Evolutionary conservation across 805 yeast species (phyloP).

Genomic region (Cyberlindnera mississippiensis): DNA sequence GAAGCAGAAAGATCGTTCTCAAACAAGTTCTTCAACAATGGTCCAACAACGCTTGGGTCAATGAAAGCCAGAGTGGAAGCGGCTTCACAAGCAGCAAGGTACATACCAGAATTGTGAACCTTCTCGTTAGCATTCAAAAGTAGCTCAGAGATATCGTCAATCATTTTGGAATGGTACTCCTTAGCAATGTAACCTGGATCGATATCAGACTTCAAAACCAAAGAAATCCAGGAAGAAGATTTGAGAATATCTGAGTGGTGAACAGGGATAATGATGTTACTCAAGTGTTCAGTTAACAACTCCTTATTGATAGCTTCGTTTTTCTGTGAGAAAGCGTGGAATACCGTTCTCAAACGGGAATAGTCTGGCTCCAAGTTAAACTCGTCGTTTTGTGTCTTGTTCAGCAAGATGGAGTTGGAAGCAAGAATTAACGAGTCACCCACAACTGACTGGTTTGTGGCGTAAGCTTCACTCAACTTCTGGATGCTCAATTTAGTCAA

Average conservation of each 20-base stretch:
- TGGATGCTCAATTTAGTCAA: slow-evolving; percentile 13
- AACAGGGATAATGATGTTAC: slow-evolving; percentile 38
- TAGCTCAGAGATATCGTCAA: slow-evolving; percentile 20
- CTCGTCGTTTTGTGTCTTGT: slow-evolving; percentile 8
- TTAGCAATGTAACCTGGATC: slow-evolving; percentile 64
- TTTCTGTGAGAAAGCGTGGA: slow-evolving; percentile 35
- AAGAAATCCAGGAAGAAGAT: slow-evolving; percentile 70
- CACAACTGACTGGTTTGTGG: slow-evolving; percentile 34
- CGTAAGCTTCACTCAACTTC: slow-evolving; percentile 32
- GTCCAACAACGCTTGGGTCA: slow-evolving; percentile 52
- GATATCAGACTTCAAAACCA: slow-evolving; percentile 51
- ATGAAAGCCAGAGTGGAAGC: slow-evolving; percentile 53
- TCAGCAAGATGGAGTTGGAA: slow-evolving; percentile 30
- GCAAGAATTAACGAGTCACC: slow-evolving; percentile 44
- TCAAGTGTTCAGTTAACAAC: slow-evolving; percentile 31
- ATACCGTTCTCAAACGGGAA: slow-evolving; percentile 33
- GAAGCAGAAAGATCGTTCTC: slow-evolving; percentile 34
- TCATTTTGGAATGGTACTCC: slow-evolving; percentile 24
- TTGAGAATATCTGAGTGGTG: slow-evolving; percentile 41
- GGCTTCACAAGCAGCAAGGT: slow-evolving; percentile 48
- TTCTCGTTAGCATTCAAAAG: slow-evolving; percentile 17
- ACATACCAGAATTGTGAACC: slow-evolving; percentile 35
- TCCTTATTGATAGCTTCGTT: slow-evolving; percentile 16
- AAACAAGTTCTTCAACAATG: slow-evolving; percentile 44
- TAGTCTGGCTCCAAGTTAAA: slow-evolving; percentile 23